A percentile compares a stretch with the other conserved stretches of the same genome.
Conservation (phyloP, 305 asterid genomes). For the Vinca major region DNA sequence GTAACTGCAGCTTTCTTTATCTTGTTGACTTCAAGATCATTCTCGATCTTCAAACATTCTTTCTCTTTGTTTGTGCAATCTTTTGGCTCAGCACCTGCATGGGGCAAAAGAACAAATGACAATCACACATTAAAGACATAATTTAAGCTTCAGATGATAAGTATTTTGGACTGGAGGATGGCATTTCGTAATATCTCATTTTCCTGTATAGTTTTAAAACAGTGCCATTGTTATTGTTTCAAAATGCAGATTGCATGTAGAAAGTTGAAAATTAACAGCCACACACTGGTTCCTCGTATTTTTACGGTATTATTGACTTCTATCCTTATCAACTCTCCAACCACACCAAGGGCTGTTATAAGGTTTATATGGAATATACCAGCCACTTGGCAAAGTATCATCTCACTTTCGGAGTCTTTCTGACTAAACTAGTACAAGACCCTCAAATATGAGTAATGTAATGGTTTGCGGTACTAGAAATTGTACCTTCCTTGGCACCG, state of each 20-base stretch:
- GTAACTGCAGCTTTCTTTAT: slow-evolving; percentile 71
- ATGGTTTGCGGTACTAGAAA: slow-evolving; percentile 8
- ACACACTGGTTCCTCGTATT: background rate
- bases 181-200: background rate
- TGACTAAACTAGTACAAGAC: background rate
- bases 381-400: background rate
- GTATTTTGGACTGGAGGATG: background rate
- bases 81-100: slow-evolving; percentile 40
- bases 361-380: background rate
- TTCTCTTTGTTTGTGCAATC: slow-evolving; percentile 29
- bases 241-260: background rate
- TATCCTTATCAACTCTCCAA: background rate
- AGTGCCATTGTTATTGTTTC: background rate
- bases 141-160: background rate
- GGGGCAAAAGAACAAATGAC: background rate
- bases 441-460: background rate
- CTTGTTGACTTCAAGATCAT: slow-evolving; percentile 36
- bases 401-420: too few relatives aligned
- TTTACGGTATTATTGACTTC: background rate
- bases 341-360: background rate
- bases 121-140: background rate
- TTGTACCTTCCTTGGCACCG: slow-evolving; percentile 37
- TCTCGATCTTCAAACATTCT: slow-evolving; percentile 26
- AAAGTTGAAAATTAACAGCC: background rate
- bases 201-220: background rate